Base-by-base conservation (phyloP, 495 filamentous ascomycete genomes). In the Penicillium robsamsonii region DNA sequence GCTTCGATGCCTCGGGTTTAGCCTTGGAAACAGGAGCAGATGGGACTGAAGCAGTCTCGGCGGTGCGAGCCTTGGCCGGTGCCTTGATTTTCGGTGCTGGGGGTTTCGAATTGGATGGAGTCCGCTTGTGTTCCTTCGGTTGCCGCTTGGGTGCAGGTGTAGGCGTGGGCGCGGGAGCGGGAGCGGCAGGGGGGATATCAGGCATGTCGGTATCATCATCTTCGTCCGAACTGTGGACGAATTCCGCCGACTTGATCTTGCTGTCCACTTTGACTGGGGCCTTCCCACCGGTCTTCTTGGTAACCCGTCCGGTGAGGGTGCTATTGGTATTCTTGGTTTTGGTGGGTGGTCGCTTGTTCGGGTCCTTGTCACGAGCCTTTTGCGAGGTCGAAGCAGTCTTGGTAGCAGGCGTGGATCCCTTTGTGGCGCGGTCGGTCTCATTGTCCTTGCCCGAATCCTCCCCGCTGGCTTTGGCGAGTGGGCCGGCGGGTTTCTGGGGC, bases 161-260 rank as follows among this genome's bases (percentile, higher is more conserved):
- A 1, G 62, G 53, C n/a, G 56, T 49, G 11, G 70, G 59, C 27
- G 52, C 53, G 25, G 61, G 60, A 43, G 66, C 53, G 13, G 72
- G 60, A 40, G 56, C 50, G n/a, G 47, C 10, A 17, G 60, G 58
- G 22, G 64, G 51, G 17, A 58, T 69, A 51, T 79, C 74, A n/a
- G 70, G 70, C 66, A 79, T 73, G 13, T 45, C 42, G 29, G 18
- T 35, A 37, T 82, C 82, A 27, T 71, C 71, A 53, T 84, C 82
- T 12, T 89, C 87, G 17, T 89, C 87, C 0, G 90, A 93, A 57
- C 90, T 85, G 44, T 84, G 74, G 15, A 95, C 82, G 56, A 86
- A 87, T 71, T 93, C 88, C 5, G 84, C 81, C 1, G 90, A 95
- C 55, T 87, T 86, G 63, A 81, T 74, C 57, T 83, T 84, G 59